Evolutionary conservation across 768 basidiomycete species (phyloP), one percentile per base, ranked within the genome.

Genomic region (Hydnomerulius pinastri): DNA sequence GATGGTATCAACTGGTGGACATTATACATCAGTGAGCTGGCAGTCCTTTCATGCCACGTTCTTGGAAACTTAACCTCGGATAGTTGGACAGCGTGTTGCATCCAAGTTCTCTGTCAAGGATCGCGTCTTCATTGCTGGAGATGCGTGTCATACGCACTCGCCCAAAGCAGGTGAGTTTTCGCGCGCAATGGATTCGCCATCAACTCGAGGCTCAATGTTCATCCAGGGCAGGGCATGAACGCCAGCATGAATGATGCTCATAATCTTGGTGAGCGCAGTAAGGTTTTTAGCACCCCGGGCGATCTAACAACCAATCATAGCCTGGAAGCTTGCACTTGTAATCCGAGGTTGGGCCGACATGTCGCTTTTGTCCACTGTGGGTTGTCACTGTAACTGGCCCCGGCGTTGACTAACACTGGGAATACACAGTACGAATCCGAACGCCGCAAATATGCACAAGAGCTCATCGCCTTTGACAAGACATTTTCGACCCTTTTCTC

Each of bases 61-160:
- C 39, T 43, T 18, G 10, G 30, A 28, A 40, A 4, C n/a, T 35
- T 25, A 20, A 7, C 15, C 33, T 15, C 27, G 13, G 21, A 27
- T 30, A 80, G 80, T 82, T 42, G 80, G 80, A 2, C 81, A 83
- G 57, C 73, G 82, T 4, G 76, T 83, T 7, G 79, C 81, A 12
- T 72, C 78, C 25, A 67, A 66, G n/a, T 83, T 76, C 62, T 74
- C 76, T 2, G 57, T 71, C 1, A 53, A 73, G 33, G 63, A 81
- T 27, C 76, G 82, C 4, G 69, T 81, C 2, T 80, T 82, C 55
- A 81, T 83, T 40, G 81, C 77, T 0, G 81, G 82, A 11, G 80
- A 80, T 53, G 79, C 79, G 3, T 81, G 76, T 30, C 77, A 75
- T 49, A 76, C 73, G 15, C 74, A 74, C 41, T 76, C 72, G 1